phyloP scores from a whole-genome alignment of 768 basidiomycete species.

The Boletus sp. region DNA sequence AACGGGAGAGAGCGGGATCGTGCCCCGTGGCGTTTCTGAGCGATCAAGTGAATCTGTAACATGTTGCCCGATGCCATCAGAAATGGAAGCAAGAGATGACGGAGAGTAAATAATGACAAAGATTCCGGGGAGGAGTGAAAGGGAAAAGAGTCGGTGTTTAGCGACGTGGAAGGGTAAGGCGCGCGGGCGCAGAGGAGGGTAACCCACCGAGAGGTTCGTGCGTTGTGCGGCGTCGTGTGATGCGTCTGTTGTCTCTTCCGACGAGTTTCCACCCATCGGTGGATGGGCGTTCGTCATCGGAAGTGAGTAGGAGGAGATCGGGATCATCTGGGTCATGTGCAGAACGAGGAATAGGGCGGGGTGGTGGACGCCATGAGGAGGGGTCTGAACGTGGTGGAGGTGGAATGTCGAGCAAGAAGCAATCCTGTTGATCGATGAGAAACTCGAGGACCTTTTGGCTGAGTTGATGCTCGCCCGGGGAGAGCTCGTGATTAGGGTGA shows the following conservation, averaged over 20 bases:
- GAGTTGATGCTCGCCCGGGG: slow-evolving; percentile 79
- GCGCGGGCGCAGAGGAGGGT: slow-evolving; percentile 33
- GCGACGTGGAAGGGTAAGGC: slow-evolving; percentile 29
- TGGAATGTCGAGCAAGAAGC: slow-evolving; percentile 88
- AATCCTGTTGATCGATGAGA: slow-evolving; percentile 93
- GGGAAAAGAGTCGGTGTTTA: slow-evolving; percentile 20
- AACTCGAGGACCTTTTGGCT: slow-evolving; percentile 93
- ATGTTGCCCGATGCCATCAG: slow-evolving; percentile 11
- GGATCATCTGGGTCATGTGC: slow-evolving; percentile 40
- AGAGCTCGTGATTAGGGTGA: slow-evolving; percentile 84
- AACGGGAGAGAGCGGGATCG: slow-evolving; percentile 46
- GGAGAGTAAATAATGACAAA: background rate
- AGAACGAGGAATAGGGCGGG: slow-evolving; percentile 5
- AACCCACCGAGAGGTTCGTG: slow-evolving; percentile 41
- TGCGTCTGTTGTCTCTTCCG: slow-evolving; percentile 38
- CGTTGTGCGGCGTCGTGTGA: slow-evolving; percentile 58
- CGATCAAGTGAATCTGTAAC: slow-evolving; percentile 20
- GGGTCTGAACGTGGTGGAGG: slow-evolving; percentile 52
- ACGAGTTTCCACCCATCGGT: slow-evolving; percentile 57
- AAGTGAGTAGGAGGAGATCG: slow-evolving; percentile 44
- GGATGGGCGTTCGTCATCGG: slow-evolving; percentile 48
- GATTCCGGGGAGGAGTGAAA: slow-evolving; percentile 2
- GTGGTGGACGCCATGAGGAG: slow-evolving; percentile 28
- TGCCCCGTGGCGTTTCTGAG: slow-evolving; percentile 27
- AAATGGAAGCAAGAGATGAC: slow-evolving; percentile 4